Percentiles rank a stretch among this genome's conserved stretches.
Conservation (phyloP, 2,329 filamentous ascomycete genomes). For the Colletotrichum liriopes region DNA sequence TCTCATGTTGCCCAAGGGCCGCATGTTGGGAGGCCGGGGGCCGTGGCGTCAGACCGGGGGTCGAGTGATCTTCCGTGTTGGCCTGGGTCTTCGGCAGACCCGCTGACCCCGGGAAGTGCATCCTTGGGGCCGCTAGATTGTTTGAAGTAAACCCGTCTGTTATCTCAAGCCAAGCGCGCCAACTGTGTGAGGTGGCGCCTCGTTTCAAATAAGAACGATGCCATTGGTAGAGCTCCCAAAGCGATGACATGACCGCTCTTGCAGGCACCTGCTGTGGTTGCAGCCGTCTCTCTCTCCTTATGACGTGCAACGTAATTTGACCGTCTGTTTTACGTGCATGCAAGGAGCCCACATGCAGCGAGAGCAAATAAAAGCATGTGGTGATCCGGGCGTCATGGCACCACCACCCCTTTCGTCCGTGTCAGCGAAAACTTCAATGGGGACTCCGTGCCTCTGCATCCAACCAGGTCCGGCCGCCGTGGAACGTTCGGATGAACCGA, state of each 20-base stretch:
- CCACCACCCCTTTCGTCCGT: background rate
- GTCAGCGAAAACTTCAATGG: background rate
- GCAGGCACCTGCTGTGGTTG: background rate
- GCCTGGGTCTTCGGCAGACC: conserved; percentile 36
- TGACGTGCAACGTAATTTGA: conserved; percentile 35
- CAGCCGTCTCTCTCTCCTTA: conserved; percentile 22
- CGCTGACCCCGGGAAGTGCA: conserved; percentile 30
- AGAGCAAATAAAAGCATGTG: background rate
- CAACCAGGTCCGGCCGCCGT: background rate
- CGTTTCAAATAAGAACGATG: conserved; percentile 35
- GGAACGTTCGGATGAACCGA: conserved; percentile 29
- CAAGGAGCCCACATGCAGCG: background rate
- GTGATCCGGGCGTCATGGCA: conserved; percentile 5
- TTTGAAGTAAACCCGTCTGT: conserved; percentile 32
- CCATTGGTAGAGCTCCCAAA: conserved; percentile 23
- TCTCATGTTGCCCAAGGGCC: conserved; percentile 18
- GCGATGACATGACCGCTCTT: conserved; percentile 13
- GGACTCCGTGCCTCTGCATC: background rate
- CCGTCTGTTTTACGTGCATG: conserved; percentile 23
- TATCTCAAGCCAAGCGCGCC: conserved; percentile 27
- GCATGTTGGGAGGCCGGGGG: conserved; percentile 21
- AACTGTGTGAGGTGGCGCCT: conserved; percentile 11
- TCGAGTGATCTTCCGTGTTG: conserved; percentile 24
- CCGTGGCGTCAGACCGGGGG: conserved; percentile 9
- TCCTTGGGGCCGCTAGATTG: conserved; percentile 31